Conservation (phyloP, 2,329 filamentous ascomycete genomes). For the Meredithiella fracta region DNA sequence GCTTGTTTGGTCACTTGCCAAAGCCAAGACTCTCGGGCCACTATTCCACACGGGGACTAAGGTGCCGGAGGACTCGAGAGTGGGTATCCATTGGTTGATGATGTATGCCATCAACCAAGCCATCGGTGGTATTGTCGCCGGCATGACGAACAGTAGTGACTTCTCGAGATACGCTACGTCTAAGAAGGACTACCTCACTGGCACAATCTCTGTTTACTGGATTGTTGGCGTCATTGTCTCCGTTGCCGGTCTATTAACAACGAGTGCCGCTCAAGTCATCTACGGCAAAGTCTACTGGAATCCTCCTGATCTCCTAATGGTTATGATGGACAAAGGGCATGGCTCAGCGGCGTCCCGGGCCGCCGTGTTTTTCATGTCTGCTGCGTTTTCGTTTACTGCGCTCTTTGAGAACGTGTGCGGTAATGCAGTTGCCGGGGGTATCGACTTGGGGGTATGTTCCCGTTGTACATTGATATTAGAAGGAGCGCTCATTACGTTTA, state of each 20-base stretch:
- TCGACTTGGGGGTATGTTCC: slow-evolving; percentile 19
- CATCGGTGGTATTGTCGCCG: slow-evolving; percentile 19
- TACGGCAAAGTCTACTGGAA: slow-evolving; percentile 15
- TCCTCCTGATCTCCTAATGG: slow-evolving; percentile 14
- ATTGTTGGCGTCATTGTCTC: slow-evolving; percentile 19
- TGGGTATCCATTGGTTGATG: slow-evolving; percentile 19
- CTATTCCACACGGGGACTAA: slow-evolving; percentile 22
- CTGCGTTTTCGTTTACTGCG: slow-evolving; percentile 19
- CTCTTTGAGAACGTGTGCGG: slow-evolving; percentile 20
- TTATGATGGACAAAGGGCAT: slow-evolving; percentile 19
- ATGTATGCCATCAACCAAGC: slow-evolving; percentile 21
- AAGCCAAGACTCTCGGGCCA: slow-evolving; percentile 28
- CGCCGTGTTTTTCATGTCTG: slow-evolving; percentile 18
- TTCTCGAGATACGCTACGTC: slow-evolving; percentile 19
- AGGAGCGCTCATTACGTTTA: slow-evolving; percentile 19
- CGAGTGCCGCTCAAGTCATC: slow-evolving; percentile 19
- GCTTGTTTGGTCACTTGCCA: slow-evolving; percentile 30
- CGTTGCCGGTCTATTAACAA: slow-evolving; percentile 18
- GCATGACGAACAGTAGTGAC: slow-evolving; percentile 20
- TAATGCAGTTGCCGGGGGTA: slow-evolving; percentile 19
- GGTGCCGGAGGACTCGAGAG: slow-evolving; percentile 15
- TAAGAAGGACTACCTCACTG: slow-evolving; percentile 17
- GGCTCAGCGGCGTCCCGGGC: slow-evolving; percentile 17
- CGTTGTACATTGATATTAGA: slow-evolving; percentile 19
- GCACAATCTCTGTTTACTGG: slow-evolving; percentile 19